Evolutionary conservation across 1,284 basidiomycete genomes (phyloP).

Genomic region (Marasmius sp.): DNA sequence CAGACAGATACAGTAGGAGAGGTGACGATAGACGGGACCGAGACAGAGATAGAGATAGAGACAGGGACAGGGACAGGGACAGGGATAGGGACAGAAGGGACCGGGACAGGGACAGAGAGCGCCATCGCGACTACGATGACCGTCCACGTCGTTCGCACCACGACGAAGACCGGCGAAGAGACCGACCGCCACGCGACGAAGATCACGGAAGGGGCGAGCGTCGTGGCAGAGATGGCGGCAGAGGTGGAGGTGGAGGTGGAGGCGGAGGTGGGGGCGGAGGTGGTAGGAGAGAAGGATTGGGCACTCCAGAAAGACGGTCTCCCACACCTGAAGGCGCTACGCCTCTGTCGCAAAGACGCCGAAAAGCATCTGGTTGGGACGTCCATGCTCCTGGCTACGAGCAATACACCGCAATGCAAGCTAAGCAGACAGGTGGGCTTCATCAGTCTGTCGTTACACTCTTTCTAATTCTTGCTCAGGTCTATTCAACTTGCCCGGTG

Average conservation of each 20-base stretch:
- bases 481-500: conserved; percentile 89
- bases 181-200: conserved; percentile 23
- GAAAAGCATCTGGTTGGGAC: conserved; percentile 94
- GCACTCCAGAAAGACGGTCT: conserved; percentile 76
- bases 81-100: conserved; percentile 33
- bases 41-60: conserved; percentile 44
- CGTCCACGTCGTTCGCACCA: conserved; percentile 19
- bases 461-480: conserved; percentile 43
- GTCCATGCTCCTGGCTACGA: conserved; percentile 95
- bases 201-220: conserved; percentile 43
- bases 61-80: conserved; percentile 24
- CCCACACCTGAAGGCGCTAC: conserved; percentile 88
- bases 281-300: conserved; percentile 50
- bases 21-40: conserved; percentile 29
- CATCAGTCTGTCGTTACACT: neutral
- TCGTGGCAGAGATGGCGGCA: conserved; percentile 46
- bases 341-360: conserved; percentile 82
- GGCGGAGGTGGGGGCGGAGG: conserved; percentile 37
- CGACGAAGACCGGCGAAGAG: conserved; percentile 21
- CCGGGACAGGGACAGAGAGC: conserved; percentile 34
- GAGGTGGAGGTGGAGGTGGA: conserved; percentile 37
- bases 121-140: conserved; percentile 17
- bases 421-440: conserved; percentile 88
- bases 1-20: conserved; percentile 12
- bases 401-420: conserved; percentile 91